Evolutionary conservation across 352 stramenopile species (phyloP), one percentile per base, ranked within the genome.

Genomic region (Stephanocyclus meneghinianus): DNA sequence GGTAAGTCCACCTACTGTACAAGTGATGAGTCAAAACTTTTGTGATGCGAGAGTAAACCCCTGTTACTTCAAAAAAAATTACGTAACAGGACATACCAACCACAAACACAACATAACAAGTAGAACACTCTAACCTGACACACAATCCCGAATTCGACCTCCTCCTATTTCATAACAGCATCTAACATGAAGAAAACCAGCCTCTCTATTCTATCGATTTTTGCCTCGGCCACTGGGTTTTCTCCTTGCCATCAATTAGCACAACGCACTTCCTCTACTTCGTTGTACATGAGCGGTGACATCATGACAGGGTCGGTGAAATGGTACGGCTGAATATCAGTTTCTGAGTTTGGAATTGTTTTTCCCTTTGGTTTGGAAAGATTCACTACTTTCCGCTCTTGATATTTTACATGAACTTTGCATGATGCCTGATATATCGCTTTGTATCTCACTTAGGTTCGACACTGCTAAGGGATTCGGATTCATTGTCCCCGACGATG

Each of bases 381-480:
- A 18, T 18, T 0, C 21, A 16, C 26, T 56, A 47, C 13, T 10
- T 32, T 44, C 50, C 8, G 40, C 45, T 65, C 26, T 30, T 45
- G 8, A 4, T 4, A 53, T 18, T 63, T 21, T 73, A n/a, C 32
- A 35, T 21, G 26, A n/a, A 51, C 21, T 53, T 45, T 10, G 18
- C 8, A 56, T 11, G n/a, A 29, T 59, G 35, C 29, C 53, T 30
- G 10, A 18, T 40, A 11, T 44, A 13, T 61, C 47, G 18, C 2
- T 45, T 44, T 45, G n/a, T 40, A 21, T 53, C 30, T 15, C 40
- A 60, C 37, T 35, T 44, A 82, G 88, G 90, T 94, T 94, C 48
- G 83, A 94, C 68, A 84, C 77, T 18, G 80, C 61, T 16, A 94
- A 94, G 68, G 90, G 90, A 67, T 94, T 85, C 71, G 90, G 90